Conservation (phyloP, 352 stramenopile genomes). For the Phytophthora chlamydospora region DNA sequence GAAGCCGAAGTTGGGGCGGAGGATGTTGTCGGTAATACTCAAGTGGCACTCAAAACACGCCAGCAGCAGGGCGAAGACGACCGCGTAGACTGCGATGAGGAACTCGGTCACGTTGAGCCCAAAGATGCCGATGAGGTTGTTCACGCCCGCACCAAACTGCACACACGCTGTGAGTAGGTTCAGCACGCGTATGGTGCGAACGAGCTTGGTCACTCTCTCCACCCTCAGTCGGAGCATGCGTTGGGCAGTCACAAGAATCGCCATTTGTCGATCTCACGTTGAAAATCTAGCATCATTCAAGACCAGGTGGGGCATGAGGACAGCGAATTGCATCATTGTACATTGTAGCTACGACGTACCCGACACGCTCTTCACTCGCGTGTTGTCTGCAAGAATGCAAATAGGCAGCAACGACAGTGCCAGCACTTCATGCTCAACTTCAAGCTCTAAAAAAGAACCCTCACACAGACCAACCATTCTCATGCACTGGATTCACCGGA, state of each 20-base stretch:
- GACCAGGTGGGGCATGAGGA: background rate
- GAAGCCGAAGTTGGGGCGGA: constrained; percentile 68
- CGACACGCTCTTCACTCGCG: background rate
- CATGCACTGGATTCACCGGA: background rate
- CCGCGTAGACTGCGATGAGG: constrained; percentile 60
- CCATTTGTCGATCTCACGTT: constrained; percentile 4
- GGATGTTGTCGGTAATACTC: constrained; percentile 43
- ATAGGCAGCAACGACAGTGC: background rate
- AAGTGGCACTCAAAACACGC: constrained; percentile 64
- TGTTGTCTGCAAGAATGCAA: constrained; percentile 8
- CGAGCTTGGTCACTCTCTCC: constrained; percentile 38
- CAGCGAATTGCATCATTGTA: background rate
- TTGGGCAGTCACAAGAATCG: constrained; percentile 9
- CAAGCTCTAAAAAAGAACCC: constrained; percentile 6
- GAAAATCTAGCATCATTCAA: background rate
- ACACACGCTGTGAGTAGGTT: constrained; percentile 52
- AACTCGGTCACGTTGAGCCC: constrained; percentile 42
- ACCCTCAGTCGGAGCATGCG: constrained; percentile 25
- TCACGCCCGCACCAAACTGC: constrained; percentile 48
- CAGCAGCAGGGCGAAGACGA: constrained; percentile 56
- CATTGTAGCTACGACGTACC: background rate
- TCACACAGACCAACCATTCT: background rate
- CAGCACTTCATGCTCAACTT: background rate
- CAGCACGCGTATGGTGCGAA: constrained; percentile 37
- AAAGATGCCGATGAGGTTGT: constrained; percentile 50